These are phyloP conservation scores for Rhizopogon vulgaris DNA, from an alignment of 768 basidiomycete genomes.

Conservation along the genomic window DNA sequence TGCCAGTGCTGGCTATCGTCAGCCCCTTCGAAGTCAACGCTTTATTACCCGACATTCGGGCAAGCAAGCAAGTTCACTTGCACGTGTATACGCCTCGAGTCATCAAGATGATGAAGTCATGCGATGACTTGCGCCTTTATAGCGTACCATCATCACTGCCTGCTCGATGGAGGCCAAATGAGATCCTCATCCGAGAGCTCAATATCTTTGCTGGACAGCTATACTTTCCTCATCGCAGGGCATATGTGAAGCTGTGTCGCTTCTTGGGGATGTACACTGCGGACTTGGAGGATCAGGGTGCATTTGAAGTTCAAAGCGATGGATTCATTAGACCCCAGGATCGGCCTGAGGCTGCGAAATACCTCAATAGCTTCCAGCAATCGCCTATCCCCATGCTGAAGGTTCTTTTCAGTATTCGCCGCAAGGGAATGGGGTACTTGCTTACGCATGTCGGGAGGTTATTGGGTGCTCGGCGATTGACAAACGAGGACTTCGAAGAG, in stretches of 20 bases:
- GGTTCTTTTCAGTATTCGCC: constrained; percentile 17
- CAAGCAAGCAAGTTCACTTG: constrained; percentile 24
- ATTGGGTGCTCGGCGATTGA: constrained; percentile 7
- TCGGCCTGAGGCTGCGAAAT: neutral
- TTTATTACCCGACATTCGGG: constrained; percentile 29
- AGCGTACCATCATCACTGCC: constrained; percentile 12
- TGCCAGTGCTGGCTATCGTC: constrained; percentile 24
- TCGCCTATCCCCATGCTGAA: constrained; percentile 16
- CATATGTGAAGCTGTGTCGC: constrained; percentile 12
- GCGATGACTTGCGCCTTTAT: constrained; percentile 32
- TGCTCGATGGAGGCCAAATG: constrained; percentile 4
- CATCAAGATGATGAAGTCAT: constrained; percentile 23
- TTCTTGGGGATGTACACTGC: constrained; percentile 11
- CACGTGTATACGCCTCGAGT: constrained; percentile 36
- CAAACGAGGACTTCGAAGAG: constrained; percentile 1
- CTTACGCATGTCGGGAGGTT: constrained; percentile 10
- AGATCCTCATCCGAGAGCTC: constrained; percentile 6
- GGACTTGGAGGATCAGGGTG: constrained; percentile 16
- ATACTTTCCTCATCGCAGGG: constrained; percentile 10
- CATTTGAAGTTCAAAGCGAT: constrained; percentile 1
- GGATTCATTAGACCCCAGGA: constrained; percentile 9
- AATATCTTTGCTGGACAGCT: constrained; percentile 21
- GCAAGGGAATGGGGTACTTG: constrained; percentile 11
- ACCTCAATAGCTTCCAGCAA: neutral
- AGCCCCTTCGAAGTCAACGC: constrained; percentile 34